Conservation (phyloP, 1,284 basidiomycete genomes). For the Peniophora sp. region DNA sequence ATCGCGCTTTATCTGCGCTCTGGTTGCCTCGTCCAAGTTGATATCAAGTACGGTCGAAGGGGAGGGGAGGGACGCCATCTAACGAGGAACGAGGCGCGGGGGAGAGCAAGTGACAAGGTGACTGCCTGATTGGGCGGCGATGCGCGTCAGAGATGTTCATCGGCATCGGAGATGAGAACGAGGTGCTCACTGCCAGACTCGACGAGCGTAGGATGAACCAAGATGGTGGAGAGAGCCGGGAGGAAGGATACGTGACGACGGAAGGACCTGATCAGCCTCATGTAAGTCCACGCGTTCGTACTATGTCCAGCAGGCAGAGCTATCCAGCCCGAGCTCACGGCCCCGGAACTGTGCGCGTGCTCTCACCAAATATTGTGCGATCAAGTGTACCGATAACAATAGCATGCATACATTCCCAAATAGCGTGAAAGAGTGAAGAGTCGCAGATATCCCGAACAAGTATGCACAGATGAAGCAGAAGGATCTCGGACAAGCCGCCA, state of each 20-base stretch:
- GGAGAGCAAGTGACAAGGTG: neutral
- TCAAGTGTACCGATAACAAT: neutral
- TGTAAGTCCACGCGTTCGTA: slow-evolving; percentile 9
- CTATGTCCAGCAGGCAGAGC: neutral
- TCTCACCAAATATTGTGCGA: neutral
- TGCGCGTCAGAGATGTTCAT: neutral
- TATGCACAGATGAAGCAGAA: too few relatives aligned
- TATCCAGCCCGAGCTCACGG: neutral
- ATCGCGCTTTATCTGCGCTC: neutral
- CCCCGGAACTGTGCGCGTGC: neutral
- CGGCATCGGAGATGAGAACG: neutral
- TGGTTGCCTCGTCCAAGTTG: neutral
- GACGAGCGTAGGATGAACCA: slow-evolving; percentile 1
- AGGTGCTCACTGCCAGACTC: slow-evolving; percentile 6
- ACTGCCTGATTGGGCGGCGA: neutral
- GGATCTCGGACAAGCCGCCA: too few relatives aligned
- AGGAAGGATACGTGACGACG: slow-evolving; percentile 6
- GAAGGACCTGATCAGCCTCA: slow-evolving; percentile 9
- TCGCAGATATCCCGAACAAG: too few relatives aligned
- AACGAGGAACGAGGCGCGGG: neutral
- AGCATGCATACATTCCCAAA: neutral
- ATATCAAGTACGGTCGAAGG: neutral
- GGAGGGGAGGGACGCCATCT: neutral
- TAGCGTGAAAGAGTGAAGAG: too few relatives aligned
- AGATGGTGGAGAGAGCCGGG: slow-evolving; percentile 6